Conservation (phyloP, 371 early-diverging fungal species). For the Mucor indicus region DNA sequence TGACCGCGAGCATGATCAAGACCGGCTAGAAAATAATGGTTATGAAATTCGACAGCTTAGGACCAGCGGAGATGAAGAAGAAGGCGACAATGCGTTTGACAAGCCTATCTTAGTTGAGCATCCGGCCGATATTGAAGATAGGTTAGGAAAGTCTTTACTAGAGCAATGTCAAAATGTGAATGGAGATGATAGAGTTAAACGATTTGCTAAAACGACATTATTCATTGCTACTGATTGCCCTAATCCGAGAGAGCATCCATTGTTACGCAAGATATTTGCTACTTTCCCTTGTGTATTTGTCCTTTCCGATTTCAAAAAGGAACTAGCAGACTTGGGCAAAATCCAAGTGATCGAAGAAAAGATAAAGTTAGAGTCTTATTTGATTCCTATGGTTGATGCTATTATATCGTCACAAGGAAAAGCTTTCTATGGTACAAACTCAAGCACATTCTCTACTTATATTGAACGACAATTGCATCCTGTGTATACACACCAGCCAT, state of each 20-base stretch:
- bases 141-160: slow-evolving; percentile 15
- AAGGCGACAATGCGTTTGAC: neutral
- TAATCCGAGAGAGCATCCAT: slow-evolving; percentile 47
- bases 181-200: slow-evolving; percentile 6
- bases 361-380: slow-evolving; percentile 44
- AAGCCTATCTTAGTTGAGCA: slow-evolving; percentile 35
- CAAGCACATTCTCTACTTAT: slow-evolving; percentile 59
- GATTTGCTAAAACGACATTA: slow-evolving; percentile 32
- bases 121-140: slow-evolving; percentile 19
- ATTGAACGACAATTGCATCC: slow-evolving; percentile 59
- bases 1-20: slow-evolving; percentile 31
- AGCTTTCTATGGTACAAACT: slow-evolving; percentile 55
- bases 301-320: slow-evolving; percentile 50
- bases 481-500: slow-evolving; percentile 33
- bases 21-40: slow-evolving; percentile 35
- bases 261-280: slow-evolving; percentile 55
- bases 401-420: slow-evolving; percentile 60
- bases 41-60: slow-evolving; percentile 43
- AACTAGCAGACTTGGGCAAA: slow-evolving; percentile 35
- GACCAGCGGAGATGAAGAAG: slow-evolving; percentile 5
- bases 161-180: slow-evolving; percentile 13
- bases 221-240: slow-evolving; percentile 63
- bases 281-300: slow-evolving; percentile 61
- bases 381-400: slow-evolving; percentile 67
- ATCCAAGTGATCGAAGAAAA: slow-evolving; percentile 49